Base-by-base conservation (phyloP, 805 yeast genomes). In the Phaffomyces antillensis region DNA sequence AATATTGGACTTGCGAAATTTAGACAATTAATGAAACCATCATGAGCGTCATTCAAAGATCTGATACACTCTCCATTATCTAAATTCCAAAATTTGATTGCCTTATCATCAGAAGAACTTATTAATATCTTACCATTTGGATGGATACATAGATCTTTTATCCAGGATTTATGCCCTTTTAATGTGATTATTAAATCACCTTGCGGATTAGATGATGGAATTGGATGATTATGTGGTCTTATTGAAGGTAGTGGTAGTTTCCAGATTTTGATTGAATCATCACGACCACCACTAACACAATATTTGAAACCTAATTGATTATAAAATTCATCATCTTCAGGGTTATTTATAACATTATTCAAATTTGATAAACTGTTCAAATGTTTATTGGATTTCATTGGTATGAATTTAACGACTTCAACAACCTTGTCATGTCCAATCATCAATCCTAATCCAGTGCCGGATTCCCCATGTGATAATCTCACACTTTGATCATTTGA, bases 141-240 rank as follows among this genome's bases (percentile, higher is more conserved):
- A 62, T 88, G 96, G 40, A 84, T 64, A 10, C 68, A 67, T 7
- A 89, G 55, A 8, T 79, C 75, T 49, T 83, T 76, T 1, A 91
- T 84, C 98, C 98, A 90, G 10, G 93, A 85, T 41, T 79, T 77
- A 62, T 90, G 97, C 3, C 93, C 96, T 7, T 65, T 55, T 11
- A 87, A 64, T 17, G 79, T 78, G 23, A 72, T 68, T 1, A 87
- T 55, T 24, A 77, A 65, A 53, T 70, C 72, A 3, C 86, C 91
- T 40, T 80, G 77, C 1, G 85, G 78, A 54, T 79, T 74, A 18
- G 75, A 62, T 0, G 79, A 64, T 0, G 88, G 85, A 36, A 76
- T 64, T 8, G 85, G 83, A 18, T 71, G 65, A 24, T 78, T 61
- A 53, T 76, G 77, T 3, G 81, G 75, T 30, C 74, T 63, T n/a